phyloP scores from a whole-genome alignment of 371 early-diverging fungal genomes.

The Apophysomyces variabilis region DNA sequence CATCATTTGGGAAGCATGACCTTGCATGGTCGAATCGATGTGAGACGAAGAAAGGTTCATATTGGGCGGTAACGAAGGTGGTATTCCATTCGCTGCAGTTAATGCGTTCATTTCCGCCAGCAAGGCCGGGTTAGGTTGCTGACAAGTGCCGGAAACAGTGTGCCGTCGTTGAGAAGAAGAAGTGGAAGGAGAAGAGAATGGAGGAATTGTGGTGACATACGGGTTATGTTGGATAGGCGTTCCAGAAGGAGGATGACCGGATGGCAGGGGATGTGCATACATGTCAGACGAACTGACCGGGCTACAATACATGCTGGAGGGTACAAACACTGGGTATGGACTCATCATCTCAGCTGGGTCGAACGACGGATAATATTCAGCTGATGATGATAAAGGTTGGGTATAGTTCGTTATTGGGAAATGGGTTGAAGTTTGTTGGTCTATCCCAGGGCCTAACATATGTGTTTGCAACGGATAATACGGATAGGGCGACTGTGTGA shows the following conservation, averaged over 20 bases:
- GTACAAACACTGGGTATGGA: not conserved
- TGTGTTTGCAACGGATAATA: not conserved
- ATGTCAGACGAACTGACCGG: not conserved
- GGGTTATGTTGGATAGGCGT: conserved; percentile 7
- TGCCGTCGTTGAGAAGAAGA: not conserved
- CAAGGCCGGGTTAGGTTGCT: not conserved
- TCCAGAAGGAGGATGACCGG: not conserved
- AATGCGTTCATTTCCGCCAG: not conserved
- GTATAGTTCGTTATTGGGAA: not conserved
- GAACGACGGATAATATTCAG: not conserved
- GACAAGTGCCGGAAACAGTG: conserved; percentile 3
- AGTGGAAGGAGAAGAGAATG: not conserved
- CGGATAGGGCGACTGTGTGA: not conserved
- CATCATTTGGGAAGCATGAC: not conserved
- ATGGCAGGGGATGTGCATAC: not conserved
- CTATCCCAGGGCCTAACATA: not conserved
- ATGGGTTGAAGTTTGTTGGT: not conserved
- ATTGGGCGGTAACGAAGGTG: not conserved
- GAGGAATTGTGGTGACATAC: not conserved
- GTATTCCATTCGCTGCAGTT: not conserved
- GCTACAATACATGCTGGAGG: not conserved
- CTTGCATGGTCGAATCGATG: not conserved
- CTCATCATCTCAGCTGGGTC: not conserved
- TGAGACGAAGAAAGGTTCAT: not conserved
- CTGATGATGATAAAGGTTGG: not conserved